Evolutionary conservation across 208 protist genomes (phyloP).

Genomic region (Trypanosoma mega): DNA sequence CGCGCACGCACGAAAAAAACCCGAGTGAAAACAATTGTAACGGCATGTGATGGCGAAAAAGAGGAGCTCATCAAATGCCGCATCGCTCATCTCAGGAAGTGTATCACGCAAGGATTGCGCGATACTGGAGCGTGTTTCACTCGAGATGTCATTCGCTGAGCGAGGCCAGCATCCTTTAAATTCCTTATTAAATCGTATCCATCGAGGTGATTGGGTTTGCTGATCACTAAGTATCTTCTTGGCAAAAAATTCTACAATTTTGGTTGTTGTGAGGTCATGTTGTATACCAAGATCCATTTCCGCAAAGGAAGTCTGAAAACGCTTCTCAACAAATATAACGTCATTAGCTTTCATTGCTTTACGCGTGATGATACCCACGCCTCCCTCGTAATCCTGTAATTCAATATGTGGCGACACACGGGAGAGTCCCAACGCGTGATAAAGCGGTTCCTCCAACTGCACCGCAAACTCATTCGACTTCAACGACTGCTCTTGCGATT

Average conservation of each 20-base stretch:
- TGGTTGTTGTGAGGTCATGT: constrained; percentile 46
- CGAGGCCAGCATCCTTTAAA: constrained; percentile 83
- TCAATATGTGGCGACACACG: constrained; percentile 61
- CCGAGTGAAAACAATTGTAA: constrained; percentile 87
- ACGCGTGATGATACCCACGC: constrained; percentile 71
- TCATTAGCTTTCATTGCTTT: constrained; percentile 58
- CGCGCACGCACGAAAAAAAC: constrained; percentile 85
- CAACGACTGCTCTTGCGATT: neutral
- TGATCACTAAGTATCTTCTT: constrained; percentile 53
- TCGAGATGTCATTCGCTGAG: constrained; percentile 46
- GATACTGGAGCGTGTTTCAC: constrained; percentile 44
- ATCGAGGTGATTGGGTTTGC: constrained; percentile 31
- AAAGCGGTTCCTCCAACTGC: constrained; percentile 41
- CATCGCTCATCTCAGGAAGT: constrained; percentile 43
- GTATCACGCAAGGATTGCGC: constrained; percentile 27
- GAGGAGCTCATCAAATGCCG: constrained; percentile 64
- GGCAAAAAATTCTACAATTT: constrained; percentile 68
- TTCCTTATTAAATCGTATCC: constrained; percentile 53
- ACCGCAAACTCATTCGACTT: constrained; percentile 15
- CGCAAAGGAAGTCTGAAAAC: constrained; percentile 56
- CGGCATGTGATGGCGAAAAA: constrained; percentile 71
- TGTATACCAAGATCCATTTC: constrained; percentile 38
- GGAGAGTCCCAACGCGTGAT: constrained; percentile 47
- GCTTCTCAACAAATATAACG: constrained; percentile 71
- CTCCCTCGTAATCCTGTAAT: constrained; percentile 67